Base-by-base conservation (phyloP, 179 eudicot genomes). In the Spinacia oleracea region DNA sequence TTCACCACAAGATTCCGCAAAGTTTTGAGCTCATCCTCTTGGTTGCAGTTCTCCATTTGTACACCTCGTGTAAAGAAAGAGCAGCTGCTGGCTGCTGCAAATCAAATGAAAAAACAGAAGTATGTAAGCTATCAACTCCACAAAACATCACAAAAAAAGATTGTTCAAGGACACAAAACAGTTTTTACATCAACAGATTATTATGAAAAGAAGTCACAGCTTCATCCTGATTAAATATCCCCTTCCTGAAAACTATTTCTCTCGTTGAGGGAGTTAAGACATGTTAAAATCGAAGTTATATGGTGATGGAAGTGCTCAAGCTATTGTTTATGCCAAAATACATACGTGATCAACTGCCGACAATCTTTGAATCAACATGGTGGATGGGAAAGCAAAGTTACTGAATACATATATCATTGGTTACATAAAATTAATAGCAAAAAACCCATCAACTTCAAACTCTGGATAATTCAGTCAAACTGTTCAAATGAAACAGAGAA, bases 1-100 rank as follows among this genome's bases (percentile, higher is more conserved):
- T 81, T 81, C 16, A 75, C 53, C 31, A 81, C 79, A 11, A 78
- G 73, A 35, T 42, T 81, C 50, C 60, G 70, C 58, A 84, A 42
- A 15, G 45, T 81, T 55, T 56, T 78, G n/a, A 70, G 48, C 81
- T 84, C 76, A 18, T 74, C 45, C 42, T 74, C 81, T 4, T n/a
- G 58, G 62, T n/a, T 23, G 82, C 35, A 45, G 32, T 31, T 62
- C 74, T 71, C 79, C 85, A 82, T 82, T 5, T 62, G 45, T 56
- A 14, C 23, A 31, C 20, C 67, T 43, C 12, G 21, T n/a, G 16
- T n/a, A 18, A 3, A 34, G 25, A 48, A 27, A 31, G 20, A 75
- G 9, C 58, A 60, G 55, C 53, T 20, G 70, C 74, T 67, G 74
- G 55, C 53, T 20, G 70, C 74, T 67, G 80, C 50, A 77, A 51